Conservation (phyloP, 208 protist species). For the Trypanosoma rangeli region DNA sequence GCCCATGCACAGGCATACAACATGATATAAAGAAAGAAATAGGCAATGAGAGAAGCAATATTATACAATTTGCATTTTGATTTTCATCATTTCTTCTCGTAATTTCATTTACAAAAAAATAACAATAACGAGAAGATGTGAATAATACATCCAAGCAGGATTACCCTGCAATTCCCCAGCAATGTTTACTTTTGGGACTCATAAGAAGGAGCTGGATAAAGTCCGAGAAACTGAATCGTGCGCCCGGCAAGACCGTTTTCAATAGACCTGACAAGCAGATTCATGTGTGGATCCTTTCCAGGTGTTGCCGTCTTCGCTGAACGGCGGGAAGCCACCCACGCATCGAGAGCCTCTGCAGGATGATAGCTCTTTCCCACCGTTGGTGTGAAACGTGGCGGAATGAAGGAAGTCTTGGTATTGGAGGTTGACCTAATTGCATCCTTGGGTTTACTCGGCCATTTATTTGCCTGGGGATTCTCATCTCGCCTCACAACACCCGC, state of each 20-base stretch:
- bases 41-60: neutral
- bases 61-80: neutral
- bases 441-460: neutral
- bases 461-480: neutral
- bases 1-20: neutral
- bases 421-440: neutral
- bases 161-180: neutral
- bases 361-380: neutral
- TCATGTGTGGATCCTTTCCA: neutral
- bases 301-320: neutral
- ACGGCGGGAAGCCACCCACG: conserved; percentile 9
- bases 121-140: conserved; percentile 20
- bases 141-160: neutral
- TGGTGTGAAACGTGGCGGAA: conserved; percentile 10
- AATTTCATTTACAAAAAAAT: neutral
- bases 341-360: conserved; percentile 3
- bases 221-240: conserved; percentile 5
- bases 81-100: neutral
- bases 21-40: neutral
- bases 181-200: conserved; percentile 5
- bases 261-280: conserved; percentile 13
- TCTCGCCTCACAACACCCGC: conserved; percentile 22
- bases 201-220: conserved; percentile 14
- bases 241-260: neutral
- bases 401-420: neutral